Base-by-base conservation (phyloP, 345 rosid species). In the Gossypium longicalyx region DNA sequence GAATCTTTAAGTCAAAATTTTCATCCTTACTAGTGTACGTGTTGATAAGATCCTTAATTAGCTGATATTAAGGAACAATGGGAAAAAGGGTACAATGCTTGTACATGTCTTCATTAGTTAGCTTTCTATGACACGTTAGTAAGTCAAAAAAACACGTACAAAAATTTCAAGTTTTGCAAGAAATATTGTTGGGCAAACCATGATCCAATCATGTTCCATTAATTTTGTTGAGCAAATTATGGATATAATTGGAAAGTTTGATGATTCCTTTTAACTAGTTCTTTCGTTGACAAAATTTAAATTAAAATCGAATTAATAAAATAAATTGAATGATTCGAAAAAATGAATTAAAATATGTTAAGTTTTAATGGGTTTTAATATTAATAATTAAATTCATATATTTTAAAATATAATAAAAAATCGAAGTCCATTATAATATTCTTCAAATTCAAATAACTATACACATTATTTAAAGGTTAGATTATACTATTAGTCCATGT, bases 11-110 rank as follows among this genome's bases (percentile, higher is more conserved):
- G 38, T 22, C 63, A 29, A 58, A 22, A 23, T 22, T 58, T 58
- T 58, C 63, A 29, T 29, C 38, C 38, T 29, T 29, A 29, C 38
- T 29, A 29, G 38, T 4, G 41, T 34, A 34, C 41, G n/a, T 23
- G 13, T 29, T 2, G 16, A 51, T 48, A 2, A 17, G 44, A 69
- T 52, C 0, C 61, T 70, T 27, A n/a, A n/a, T n/a, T n/a, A 17
- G 73, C 47, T 51, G 73, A 70, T 70, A 5, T 25, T 51, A 51
- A 51, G 72, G 59, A 51, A 51, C 59, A 69, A 69, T 51, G 73
- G n/a, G 27, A 52, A 52, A 64, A 70, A n/a, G 57, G 7, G 25
- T 2, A 15, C 11, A 15, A 4, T 10, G n/a, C 52, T 17, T 10
- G 20, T 10, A 51, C 60, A 52, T 2, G 51, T 51, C 49, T 17